Evolutionary conservation across 176 grass and related monocot genomes (phyloP).

Genomic region (Zoysia japonica): DNA sequence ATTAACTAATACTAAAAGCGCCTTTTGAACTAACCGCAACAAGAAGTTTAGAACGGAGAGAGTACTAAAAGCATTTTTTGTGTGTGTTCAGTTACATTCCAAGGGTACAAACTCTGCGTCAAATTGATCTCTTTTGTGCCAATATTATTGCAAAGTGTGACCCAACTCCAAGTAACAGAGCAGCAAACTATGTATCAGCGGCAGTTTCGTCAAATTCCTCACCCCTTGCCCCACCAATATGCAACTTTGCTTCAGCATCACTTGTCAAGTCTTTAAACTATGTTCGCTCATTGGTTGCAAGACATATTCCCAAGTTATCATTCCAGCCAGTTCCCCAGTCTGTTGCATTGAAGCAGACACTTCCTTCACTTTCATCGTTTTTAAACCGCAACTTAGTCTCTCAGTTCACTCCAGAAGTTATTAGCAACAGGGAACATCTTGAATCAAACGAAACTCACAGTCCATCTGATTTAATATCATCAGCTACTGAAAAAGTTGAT

Average conservation of each 20-base stretch:
- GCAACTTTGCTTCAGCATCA: constrained; percentile 71
- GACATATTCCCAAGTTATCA: constrained; percentile 80
- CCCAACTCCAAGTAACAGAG: constrained; percentile 54
- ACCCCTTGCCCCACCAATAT: constrained; percentile 50
- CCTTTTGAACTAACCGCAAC: too few species aligned
- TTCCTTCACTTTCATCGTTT: constrained; percentile 72
- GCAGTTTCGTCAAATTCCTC: constrained; percentile 52
- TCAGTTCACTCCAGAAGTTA: constrained; percentile 68
- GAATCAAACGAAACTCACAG: constrained; percentile 63
- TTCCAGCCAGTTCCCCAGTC: constrained; percentile 70
- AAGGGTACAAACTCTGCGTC: constrained; percentile 78
- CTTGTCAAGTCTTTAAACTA: constrained; percentile 96
- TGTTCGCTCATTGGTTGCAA: constrained; percentile 90
- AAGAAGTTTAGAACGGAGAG: too few species aligned
- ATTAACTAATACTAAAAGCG: too few species aligned
- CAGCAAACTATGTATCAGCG: constrained; percentile 48
- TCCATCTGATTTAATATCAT: constrained; percentile 55
- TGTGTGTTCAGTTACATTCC: constrained; percentile 64
- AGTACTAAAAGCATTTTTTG: constrained; percentile 1
- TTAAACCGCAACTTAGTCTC: constrained; percentile 71
- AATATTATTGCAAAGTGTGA: constrained; percentile 86
- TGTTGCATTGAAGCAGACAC: constrained; percentile 60
- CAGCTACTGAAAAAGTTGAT: constrained; percentile 56
- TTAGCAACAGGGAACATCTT: constrained; percentile 59
- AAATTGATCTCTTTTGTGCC: constrained; percentile 92